Percentiles rank a stretch among this genome's conserved stretches.
These are phyloP conservation scores for Corymbia maculata DNA, from an alignment of 345 rosid species.

Conservation along the genomic window DNA sequence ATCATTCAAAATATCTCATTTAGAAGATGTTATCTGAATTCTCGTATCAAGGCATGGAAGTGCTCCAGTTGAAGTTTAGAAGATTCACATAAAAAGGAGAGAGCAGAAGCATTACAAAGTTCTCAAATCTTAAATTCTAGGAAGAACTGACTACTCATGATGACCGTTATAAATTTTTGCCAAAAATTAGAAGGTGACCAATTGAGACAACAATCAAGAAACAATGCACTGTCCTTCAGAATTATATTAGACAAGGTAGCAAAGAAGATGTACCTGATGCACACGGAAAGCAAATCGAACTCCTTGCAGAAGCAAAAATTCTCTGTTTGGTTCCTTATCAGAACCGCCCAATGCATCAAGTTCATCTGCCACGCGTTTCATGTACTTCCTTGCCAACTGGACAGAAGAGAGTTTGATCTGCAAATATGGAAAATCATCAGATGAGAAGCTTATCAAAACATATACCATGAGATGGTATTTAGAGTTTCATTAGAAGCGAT, in stretches of 20 bases:
- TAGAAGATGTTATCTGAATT: background rate
- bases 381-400: conserved; percentile 87
- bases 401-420: conserved; percentile 97
- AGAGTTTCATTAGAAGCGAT: background rate
- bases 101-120: background rate
- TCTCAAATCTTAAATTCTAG: background rate
- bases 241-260: background rate
- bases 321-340: conserved; percentile 91
- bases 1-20: background rate
- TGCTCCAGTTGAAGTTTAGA: background rate
- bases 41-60: background rate
- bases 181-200: background rate
- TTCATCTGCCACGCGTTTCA: conserved; percentile 88
- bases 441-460: background rate
- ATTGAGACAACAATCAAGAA: background rate
- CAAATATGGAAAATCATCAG: background rate
- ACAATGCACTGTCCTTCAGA: background rate
- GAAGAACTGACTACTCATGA: background rate
- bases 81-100: background rate
- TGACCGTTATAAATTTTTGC: background rate
- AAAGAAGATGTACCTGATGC: conserved; percentile 57
- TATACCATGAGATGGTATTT: background rate
- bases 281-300: conserved; percentile 94
- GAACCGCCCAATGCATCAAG: conserved; percentile 68
- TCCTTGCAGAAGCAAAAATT: conserved; percentile 88